Evolutionary conservation across 345 rosid genomes (phyloP).

Genomic region (Arabidopsis suecica): DNA sequence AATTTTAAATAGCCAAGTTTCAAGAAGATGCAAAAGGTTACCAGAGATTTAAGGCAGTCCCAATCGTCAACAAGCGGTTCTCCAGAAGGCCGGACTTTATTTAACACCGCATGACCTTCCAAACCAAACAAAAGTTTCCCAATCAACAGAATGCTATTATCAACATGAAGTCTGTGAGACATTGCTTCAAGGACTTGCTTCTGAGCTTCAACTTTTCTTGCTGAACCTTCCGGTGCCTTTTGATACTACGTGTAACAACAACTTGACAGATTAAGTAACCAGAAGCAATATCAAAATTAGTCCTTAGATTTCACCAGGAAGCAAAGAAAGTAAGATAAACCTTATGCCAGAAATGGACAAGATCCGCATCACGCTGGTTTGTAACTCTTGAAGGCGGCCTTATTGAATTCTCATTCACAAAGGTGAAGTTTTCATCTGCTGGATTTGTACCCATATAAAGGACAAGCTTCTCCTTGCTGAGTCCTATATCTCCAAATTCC

Average conservation of each 20-base stretch:
- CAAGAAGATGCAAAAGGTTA: conserved; percentile 32
- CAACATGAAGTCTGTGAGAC: conserved; percentile 87
- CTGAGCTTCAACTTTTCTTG: conserved; percentile 74
- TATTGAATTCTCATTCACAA: conserved; percentile 63
- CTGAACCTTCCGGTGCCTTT: conserved; percentile 87
- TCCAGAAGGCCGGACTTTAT: conserved; percentile 62
- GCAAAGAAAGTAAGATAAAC: conserved; percentile 45
- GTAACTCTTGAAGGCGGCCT: conserved; percentile 61
- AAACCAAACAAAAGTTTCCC: conserved; percentile 83
- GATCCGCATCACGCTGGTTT: conserved; percentile 96
- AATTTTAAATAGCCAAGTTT: not conserved
- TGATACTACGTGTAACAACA: conserved; percentile 57
- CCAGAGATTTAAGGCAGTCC: conserved; percentile 84
- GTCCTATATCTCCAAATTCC: conserved; percentile 80
- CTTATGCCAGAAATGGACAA: conserved; percentile 92
- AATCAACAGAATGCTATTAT: conserved; percentile 64
- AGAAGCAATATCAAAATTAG: not conserved
- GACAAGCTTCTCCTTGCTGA: conserved; percentile 60
- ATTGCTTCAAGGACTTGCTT: conserved; percentile 82
- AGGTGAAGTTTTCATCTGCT: conserved; percentile 81
- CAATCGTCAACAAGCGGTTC: conserved; percentile 91
- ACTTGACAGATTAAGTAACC: conserved; percentile 13
- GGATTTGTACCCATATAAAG: conserved; percentile 87
- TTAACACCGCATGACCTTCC: conserved; percentile 62
- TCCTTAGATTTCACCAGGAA: not conserved